Evolutionary conservation across 495 filamentous ascomycete genomes (phyloP).

Genomic region (Darksidea phi): DNA sequence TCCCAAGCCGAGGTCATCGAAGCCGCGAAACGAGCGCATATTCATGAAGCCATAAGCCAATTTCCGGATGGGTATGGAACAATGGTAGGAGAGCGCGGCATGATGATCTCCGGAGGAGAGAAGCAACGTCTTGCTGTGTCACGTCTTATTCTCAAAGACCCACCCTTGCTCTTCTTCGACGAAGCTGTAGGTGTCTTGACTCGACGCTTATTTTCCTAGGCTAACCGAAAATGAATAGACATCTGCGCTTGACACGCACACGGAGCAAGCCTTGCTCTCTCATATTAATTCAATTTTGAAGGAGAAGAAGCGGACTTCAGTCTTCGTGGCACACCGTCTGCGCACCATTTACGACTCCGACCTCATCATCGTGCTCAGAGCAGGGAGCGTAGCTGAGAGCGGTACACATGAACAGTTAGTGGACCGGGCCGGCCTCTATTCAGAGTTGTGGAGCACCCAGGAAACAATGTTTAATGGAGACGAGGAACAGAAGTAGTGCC

Average conservation of each 20-base stretch:
- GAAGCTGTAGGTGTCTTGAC: slow-evolving; percentile 65
- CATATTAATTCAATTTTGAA: slow-evolving; percentile 93
- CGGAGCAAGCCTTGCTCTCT: slow-evolving; percentile 83
- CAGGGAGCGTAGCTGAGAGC: slow-evolving; percentile 77
- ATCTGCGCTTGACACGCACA: slow-evolving; percentile 92
- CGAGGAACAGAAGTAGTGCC: background rate
- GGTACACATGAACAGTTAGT: slow-evolving; percentile 85
- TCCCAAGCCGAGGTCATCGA: slow-evolving; percentile 67
- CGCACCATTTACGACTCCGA: slow-evolving; percentile 94
- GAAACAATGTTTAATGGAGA: slow-evolving; percentile 25
- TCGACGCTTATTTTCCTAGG: background rate
- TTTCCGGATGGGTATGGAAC: slow-evolving; percentile 88
- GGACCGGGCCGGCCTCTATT: slow-evolving; percentile 76
- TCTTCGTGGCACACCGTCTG: slow-evolving; percentile 90
- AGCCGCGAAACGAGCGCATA: slow-evolving; percentile 76
- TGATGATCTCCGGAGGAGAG: slow-evolving; percentile 97
- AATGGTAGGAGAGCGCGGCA: slow-evolving; percentile 89
- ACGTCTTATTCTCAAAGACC: slow-evolving; percentile 84
- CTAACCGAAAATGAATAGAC: slow-evolving; percentile 53
- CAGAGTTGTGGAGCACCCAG: slow-evolving; percentile 73
- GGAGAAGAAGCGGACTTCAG: slow-evolving; percentile 83
- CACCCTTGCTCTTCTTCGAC: slow-evolving; percentile 91
- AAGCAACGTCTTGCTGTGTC: slow-evolving; percentile 92
- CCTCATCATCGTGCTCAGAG: slow-evolving; percentile 81
- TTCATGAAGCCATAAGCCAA: slow-evolving; percentile 74